Evolutionary conservation across 805 yeast species (phyloP).

Genomic region (Myxozyma kluyveri): DNA sequence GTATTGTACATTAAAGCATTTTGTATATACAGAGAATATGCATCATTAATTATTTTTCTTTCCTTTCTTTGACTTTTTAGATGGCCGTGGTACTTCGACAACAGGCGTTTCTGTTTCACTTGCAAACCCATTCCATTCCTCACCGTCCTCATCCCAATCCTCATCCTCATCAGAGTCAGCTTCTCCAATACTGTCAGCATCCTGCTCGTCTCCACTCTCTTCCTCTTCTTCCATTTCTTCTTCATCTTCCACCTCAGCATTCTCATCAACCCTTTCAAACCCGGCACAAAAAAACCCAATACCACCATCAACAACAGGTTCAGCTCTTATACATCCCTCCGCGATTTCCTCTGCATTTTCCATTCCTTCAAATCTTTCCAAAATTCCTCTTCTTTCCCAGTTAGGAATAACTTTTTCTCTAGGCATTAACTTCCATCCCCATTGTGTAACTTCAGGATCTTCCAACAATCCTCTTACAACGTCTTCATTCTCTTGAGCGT

Average conservation of each 20-base stretch:
- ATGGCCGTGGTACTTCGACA: background rate
- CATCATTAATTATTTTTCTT: background rate
- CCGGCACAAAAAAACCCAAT: constrained; percentile 97
- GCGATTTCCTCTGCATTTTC: constrained; percentile 55
- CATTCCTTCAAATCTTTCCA: constrained; percentile 58
- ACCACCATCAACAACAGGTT: constrained; percentile 93
- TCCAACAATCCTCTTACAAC: constrained; percentile 77
- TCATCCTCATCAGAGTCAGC: background rate
- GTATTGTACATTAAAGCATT: background rate
- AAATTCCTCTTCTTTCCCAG: constrained; percentile 86
- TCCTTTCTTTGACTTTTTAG: background rate
- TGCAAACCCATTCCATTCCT: constrained; percentile 43
- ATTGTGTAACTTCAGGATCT: constrained; percentile 59
- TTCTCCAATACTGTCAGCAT: constrained; percentile 4
- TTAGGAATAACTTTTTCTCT: constrained; percentile 65
- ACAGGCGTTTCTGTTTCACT: constrained; percentile 3
- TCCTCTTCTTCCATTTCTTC: constrained; percentile 18
- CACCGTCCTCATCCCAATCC: constrained; percentile 29
- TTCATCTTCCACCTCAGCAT: constrained; percentile 1
- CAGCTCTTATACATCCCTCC: constrained; percentile 80
- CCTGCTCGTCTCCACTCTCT: constrained; percentile 12
- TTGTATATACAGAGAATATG: background rate
- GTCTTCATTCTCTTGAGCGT: constrained; percentile 88
- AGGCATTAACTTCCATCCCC: constrained; percentile 72
- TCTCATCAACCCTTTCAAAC: constrained; percentile 53